Evolutionary conservation across 2,329 filamentous ascomycete genomes (phyloP), one percentile per base, ranked within the genome.

Genomic region (Metarhizium robertsii): DNA sequence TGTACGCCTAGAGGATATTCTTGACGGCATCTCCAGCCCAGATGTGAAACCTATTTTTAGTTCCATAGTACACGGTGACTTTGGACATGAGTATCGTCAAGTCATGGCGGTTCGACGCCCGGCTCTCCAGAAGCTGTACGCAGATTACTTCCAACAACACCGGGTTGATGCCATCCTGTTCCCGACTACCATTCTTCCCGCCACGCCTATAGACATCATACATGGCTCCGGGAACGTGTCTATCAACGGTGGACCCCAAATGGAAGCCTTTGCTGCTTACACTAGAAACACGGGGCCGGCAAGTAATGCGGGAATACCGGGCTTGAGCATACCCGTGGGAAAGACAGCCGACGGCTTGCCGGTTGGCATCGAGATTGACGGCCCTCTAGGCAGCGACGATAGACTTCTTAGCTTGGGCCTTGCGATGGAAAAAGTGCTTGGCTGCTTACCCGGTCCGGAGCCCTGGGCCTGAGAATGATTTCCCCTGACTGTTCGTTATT

Each of bases 261-360:
- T 57, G 16, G 14, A 52, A 11, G 50, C 58, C 2, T 61, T 61
- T 50, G 42, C 14, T 11, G 53, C 54, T 2, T 61, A 59, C 43
- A 56, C 47, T 13, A 50, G 50, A 50, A 55, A 56, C 30, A 52
- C 58, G 10, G 57, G 50, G 10, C 58, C 59, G 3, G 57, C 55
- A 5, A 61, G 59, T 48, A 34, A 59, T n/a, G 59, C 59, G 7
- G 59, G 59, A 25, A 56, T 61, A 11, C 59, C 59, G 2, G 59
- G 59, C 29, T 30, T 61, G 42, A 58, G 55, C 38, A 58, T 61
- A 20, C 59, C 59, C 1, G 55, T 49, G 4, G 59, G 59, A 11
- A 6, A 55, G 20, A 61, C 59, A 8, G 8, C 34, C 2, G 25
- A 16, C 4, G 54, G 55, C 10, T 45, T 59, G 46, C 59, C 59